Evolutionary conservation across 2,329 filamentous ascomycete genomes (phyloP), one percentile per base, ranked within the genome.

Genomic region (Capronia americana): DNA sequence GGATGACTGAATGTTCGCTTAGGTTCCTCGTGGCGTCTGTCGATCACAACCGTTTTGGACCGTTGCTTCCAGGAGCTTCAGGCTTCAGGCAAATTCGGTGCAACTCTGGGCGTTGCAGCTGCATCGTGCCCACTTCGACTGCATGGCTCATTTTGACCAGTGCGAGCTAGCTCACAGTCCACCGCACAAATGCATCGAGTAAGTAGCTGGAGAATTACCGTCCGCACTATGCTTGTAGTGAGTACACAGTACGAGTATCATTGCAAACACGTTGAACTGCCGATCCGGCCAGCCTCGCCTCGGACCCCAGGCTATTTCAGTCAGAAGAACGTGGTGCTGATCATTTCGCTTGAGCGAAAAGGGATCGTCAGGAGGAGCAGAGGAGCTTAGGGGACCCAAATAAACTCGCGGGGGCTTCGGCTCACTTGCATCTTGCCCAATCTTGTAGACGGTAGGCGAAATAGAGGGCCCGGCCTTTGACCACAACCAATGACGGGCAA

Each of bases 281-380:
- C 41, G 28, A 50, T 48, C 41, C 26, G 57, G 57, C 41, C 41
- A 30, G 57, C 24, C 12, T 59, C 57, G 57, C 44, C 46, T 48
- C 41, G 12, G 20, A 10, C 38, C 38, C 38, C 17, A n/a, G 38
- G 48, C 24, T 26, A 26, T 11, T 17, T 20, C 24, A 4, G 7
- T 14, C 10, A 11, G 48, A 28, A 17, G 48, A 51, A 51, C 48
- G 48, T 51, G 48, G 48, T 51, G 48, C 48, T 24, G 48, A 59
- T 59, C 57, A 59, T 59, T 59, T 59, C 57, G 57, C 34, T 59
- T 59, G 41, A 24, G 41, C 34, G n/a, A 59, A 59, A 50, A 6
- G 26, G 57, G 57, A 50, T 50, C 57, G 44, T 50, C 57, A 59
- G 57, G 57, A 59, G 26, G 57, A 59, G 57, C 26, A 32, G 23